Evolutionary conservation across 768 basidiomycete species (phyloP).

Genomic region (Brasilioporus rufonigricans): DNA sequence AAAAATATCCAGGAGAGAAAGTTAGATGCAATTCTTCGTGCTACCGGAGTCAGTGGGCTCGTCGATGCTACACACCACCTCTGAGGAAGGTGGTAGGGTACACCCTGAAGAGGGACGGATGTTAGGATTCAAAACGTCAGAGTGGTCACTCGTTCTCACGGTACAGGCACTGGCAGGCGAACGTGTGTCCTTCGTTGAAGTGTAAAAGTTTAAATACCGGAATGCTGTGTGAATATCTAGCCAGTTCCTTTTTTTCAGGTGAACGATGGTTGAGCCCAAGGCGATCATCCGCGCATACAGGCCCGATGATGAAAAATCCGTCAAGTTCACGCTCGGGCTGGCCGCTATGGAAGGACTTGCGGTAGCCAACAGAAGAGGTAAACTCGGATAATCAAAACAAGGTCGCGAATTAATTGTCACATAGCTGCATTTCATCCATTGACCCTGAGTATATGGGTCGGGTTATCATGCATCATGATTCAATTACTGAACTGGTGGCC

Average conservation of each 20-base stretch:
- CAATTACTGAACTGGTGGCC: slow-evolving; percentile 72
- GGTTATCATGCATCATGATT: slow-evolving; percentile 55
- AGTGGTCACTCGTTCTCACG: no score
- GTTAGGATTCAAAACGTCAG: no score
- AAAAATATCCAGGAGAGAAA: no score
- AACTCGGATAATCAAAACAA: slow-evolving; percentile 3
- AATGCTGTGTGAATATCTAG: neutral
- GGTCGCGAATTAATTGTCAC: neutral
- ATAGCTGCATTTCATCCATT: slow-evolving; percentile 58
- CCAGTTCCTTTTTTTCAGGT: neutral
- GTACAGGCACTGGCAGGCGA: neutral
- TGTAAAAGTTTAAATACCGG: neutral
- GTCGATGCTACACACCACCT: no score
- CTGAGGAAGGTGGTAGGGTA: no score
- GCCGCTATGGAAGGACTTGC: slow-evolving; percentile 66
- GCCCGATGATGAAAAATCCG: slow-evolving; percentile 52
- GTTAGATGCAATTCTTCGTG: no score
- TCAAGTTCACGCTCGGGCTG: slow-evolving; percentile 65
- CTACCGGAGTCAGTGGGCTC: no score
- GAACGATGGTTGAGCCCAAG: slow-evolving; percentile 38
- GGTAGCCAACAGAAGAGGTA: slow-evolving; percentile 61
- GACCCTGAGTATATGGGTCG: slow-evolving; percentile 60
- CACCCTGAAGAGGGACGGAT: no score
- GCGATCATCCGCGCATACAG: slow-evolving; percentile 55
- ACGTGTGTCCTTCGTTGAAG: slow-evolving; percentile 4